A percentile compares a stretch with the other conserved stretches of the same genome.
Evolutionary conservation across 208 protist species (phyloP).

Genomic region (Wallacemonas rigidus): DNA sequence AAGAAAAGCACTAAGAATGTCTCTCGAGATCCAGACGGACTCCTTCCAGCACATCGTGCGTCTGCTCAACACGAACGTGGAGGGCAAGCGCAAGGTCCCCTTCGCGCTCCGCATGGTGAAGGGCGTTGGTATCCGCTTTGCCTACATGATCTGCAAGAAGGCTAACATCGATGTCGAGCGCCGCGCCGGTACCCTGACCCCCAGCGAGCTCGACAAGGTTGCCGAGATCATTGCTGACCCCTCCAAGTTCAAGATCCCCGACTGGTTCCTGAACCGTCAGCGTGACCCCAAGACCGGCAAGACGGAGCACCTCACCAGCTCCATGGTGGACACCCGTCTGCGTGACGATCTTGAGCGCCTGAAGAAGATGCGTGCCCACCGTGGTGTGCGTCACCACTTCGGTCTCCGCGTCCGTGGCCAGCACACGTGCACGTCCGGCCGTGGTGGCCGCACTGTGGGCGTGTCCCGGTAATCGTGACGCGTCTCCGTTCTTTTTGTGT

Average conservation of each 20-base stretch:
- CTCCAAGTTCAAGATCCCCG: conserved; percentile 99
- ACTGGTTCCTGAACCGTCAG: conserved; percentile 99
- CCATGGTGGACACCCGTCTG: conserved; percentile 97
- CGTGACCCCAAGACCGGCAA: conserved; percentile 98
- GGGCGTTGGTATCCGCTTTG: conserved; percentile 99
- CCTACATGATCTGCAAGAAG: conserved; percentile 99
- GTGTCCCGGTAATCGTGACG: conserved; percentile 43
- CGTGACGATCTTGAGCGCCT: conserved; percentile 99
- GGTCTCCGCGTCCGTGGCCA: conserved; percentile 99
- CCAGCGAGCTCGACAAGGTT: conserved; percentile 97
- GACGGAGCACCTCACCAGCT: conserved; percentile 97
- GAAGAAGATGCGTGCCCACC: conserved; percentile 99
- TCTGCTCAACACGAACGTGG: conserved; percentile 99
- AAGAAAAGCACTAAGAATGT: conserved; percentile 39
- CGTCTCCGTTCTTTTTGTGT: not conserved
- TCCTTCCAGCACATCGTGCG: conserved; percentile 99
- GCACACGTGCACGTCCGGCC: conserved; percentile 99
- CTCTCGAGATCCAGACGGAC: conserved; percentile 69
- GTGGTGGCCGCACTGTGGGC: conserved; percentile 93
- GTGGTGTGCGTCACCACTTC: conserved; percentile 99
- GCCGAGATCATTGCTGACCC: conserved; percentile 98
- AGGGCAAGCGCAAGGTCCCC: conserved; percentile 97
- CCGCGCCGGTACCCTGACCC: conserved; percentile 90
- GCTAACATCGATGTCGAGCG: conserved; percentile 98
- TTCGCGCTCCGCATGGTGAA: conserved; percentile 99